Base-by-base conservation (phyloP, 768 basidiomycete species). In the Tricholoma sp. region DNA sequence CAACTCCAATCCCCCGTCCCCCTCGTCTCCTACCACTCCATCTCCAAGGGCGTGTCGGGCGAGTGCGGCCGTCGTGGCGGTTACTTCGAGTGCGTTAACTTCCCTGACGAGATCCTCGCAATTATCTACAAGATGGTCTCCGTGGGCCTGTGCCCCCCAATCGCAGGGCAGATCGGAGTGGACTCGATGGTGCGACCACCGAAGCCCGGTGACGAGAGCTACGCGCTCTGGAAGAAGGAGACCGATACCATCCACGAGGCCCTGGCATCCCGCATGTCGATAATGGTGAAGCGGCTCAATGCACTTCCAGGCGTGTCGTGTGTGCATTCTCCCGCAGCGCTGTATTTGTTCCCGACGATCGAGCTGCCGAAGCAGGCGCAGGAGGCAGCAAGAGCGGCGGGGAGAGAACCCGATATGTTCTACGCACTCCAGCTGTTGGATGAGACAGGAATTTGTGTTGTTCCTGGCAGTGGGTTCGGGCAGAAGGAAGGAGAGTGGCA, bases 31-130 rank as follows among this genome's bases (percentile, higher is more conserved):
- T 98, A 97, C 86, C 96, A 99, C 76, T 94, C 91, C 53, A 96
- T 96, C 68, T 95, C 92, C 55, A 99, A 99, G 72, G 96, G 96
- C 53, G 91, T 97, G 59, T 83, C 83, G 36, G 96, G 96, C 57
- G 96, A 99, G 73, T 99, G 97, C 69, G 96, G 97, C 2, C 80
- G 96, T n/a, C 82, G 97, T 49, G 96, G 96, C 33, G 96, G 95
- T 2, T 99, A 97, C 77, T 95, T 96, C 64, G 96, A 99, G 73
- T 85, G 87, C 68, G 80, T 82, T 59, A 98, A 98, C 73, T 74
- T 99, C 61, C 67, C 78, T 11, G 76, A 84, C 7, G 87, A 92
- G 29, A 79, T 96, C 57, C 75, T 89, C 58, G 92, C 89, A 13
- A 81, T 91, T 67, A 82, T 98, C 52, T 98, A 98, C 80, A 99